A percentile compares a stretch with the other conserved stretches of the same genome.
These are phyloP conservation scores for Dysphania ambrosioides DNA, from an alignment of 148 eudicot species.

Conservation along the genomic window DNA sequence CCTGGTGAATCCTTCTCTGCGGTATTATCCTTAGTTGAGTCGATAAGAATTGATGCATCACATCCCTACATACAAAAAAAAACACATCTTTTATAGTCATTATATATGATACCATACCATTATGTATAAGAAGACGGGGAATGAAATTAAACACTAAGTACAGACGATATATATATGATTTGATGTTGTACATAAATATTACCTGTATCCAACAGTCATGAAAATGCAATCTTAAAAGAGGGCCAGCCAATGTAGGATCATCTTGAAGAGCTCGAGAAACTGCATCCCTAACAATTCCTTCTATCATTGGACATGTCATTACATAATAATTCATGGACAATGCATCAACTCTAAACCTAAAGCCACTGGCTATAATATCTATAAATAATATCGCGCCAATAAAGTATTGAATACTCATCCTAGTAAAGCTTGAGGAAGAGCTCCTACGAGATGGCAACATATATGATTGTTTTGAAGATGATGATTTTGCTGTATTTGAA, in stretches of 20 bases:
- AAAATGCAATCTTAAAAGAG: slow-evolving; percentile 64
- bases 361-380: slow-evolving; percentile 26
- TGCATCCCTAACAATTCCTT: slow-evolving; percentile 40
- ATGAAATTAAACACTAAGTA: no score
- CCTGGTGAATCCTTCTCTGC: slow-evolving; percentile 96
- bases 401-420: slow-evolving; percentile 8
- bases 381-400: slow-evolving; percentile 26
- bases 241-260: slow-evolving; percentile 67
- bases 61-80: slow-evolving; percentile 53
- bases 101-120: no score
- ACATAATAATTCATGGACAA: slow-evolving; percentile 57
- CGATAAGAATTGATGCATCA: slow-evolving; percentile 76
- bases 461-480: no score
- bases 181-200: no score
- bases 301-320: slow-evolving; percentile 57
- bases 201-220: slow-evolving; percentile 80
- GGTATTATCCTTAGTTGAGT: slow-evolving; percentile 69
- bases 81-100: no score
- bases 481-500: neutral
- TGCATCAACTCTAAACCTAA: slow-evolving; percentile 26
- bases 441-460: neutral
- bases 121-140: neutral
- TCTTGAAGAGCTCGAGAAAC: slow-evolving; percentile 46
- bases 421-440: neutral
- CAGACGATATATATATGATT: no score